Conservation (phyloP, 108 stramenopile genomes). For the Bacterosira constricta region DNA sequence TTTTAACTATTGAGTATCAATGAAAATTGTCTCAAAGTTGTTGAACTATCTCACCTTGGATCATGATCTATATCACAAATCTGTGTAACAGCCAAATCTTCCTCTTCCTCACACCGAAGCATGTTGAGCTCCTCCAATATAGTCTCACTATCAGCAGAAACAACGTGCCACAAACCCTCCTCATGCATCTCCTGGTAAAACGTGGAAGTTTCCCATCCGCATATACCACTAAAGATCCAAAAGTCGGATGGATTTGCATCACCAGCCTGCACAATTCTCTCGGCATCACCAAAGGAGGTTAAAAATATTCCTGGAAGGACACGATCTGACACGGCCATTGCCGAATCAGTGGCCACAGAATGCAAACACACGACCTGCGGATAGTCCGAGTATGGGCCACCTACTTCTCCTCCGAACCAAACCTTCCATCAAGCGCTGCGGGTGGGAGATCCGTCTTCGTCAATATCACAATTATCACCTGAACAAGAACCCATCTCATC, state of each 20-base stretch:
- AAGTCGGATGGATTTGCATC: conserved; percentile 48
- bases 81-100: conserved; percentile 3
- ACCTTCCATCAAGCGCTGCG: conserved; percentile 50
- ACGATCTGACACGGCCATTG: conserved; percentile 30
- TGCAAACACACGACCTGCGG: conserved; percentile 50
- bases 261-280: conserved; percentile 24
- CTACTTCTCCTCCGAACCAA: conserved; percentile 76
- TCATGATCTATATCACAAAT: conserved; percentile 45
- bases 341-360: conserved; percentile 26
- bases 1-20: too few relatives aligned
- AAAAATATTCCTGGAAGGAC: conserved; percentile 35
- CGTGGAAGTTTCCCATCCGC: conserved; percentile 47
- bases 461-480: conserved; percentile 1
- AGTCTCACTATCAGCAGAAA: conserved; percentile 32
- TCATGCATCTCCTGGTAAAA: conserved; percentile 48
- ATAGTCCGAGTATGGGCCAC: conserved; percentile 45
- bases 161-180: conserved; percentile 42
- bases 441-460: not conserved
- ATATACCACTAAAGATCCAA: conserved; percentile 54
- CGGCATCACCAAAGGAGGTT: conserved; percentile 46
- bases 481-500: conserved; percentile 19
- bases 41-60: too few relatives aligned
- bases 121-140: conserved; percentile 47
- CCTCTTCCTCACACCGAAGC: conserved; percentile 45
- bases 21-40: too few relatives aligned